Base-by-base conservation (phyloP, 2,329 filamentous ascomycete genomes). In the Pyrenophora teres region DNA sequence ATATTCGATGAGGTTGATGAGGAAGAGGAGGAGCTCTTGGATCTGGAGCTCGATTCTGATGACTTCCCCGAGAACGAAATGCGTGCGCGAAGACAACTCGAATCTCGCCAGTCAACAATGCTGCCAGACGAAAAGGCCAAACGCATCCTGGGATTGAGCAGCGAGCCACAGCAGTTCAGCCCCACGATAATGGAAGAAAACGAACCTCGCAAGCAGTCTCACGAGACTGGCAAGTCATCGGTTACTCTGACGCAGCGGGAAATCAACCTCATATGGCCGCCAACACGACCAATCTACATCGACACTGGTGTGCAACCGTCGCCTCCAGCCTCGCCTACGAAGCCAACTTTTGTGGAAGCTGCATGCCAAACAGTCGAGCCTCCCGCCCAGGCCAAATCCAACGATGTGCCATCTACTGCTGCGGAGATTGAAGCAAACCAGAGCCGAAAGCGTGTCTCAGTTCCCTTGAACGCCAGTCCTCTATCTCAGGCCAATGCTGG, bases 241-340 rank as follows among this genome's bases (percentile, higher is more conserved):
- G 36, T 61, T 0, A 65, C 60, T 6, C 42, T 68, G 12, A 56
- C 62, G 12, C 65, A 66, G 23, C 63, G 58, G 42, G 64, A 68
- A 18, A 54, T 68, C 12, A 66, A 64, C 2, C 53, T 72, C 46
- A 50, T 72, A 31, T 72, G 70, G 40, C 64, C 68, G 41, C 69
- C 70, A 41, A 64, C 68, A n/a, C 69, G 63, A 44, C 70, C 72
- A 31, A 57, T 80, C 52, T 95, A 94, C 76, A 82, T 83, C 33
- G 89, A 95, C 66, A 83, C 82, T n/a, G 89, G 87, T 3, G 81
- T 90, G 27, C 92, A 97, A 71, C 94, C 84, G 66, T 94, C 91
- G 30, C 92, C 91, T 39, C 90, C 90, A 1, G 81, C 87, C 3
- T 95, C 91, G 2, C 90, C 90, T 50, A 77, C 78, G 18, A 58